These are phyloP conservation scores for Yamadazyma oceani DNA, from an alignment of 1,139 yeast genomes.

Conservation along the genomic window DNA sequence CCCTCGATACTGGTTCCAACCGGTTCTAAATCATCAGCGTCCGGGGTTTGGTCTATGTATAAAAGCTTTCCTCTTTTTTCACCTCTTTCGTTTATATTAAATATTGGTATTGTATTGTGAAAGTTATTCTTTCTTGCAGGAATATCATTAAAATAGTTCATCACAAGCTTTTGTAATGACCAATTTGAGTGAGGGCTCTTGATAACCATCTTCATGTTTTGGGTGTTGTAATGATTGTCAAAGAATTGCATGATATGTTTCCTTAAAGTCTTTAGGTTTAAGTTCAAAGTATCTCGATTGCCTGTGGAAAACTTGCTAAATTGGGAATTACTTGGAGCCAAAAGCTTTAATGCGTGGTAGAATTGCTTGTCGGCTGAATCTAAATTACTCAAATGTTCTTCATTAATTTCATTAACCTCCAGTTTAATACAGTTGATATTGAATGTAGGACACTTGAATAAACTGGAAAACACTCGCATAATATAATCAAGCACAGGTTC, in stretches of 20 bases:
- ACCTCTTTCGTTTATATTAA: neutral
- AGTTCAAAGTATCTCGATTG: conserved; percentile 29
- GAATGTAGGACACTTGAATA: conserved; percentile 53
- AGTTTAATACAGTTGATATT: conserved; percentile 36
- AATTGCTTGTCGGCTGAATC: conserved; percentile 43
- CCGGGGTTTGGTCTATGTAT: too few relatives aligned
- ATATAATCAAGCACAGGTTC: conserved; percentile 43
- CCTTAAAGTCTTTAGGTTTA: conserved; percentile 20
- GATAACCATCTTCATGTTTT: conserved; percentile 55
- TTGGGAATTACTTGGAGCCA: conserved; percentile 44
- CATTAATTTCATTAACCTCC: conserved; percentile 61
- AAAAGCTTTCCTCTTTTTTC: too few relatives aligned
- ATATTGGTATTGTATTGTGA: neutral
- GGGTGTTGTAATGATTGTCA: conserved; percentile 27
- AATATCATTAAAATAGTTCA: conserved; percentile 38
- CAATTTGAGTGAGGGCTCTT: conserved; percentile 66
- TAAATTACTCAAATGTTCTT: conserved; percentile 60
- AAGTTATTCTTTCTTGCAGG: neutral
- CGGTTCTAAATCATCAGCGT: too few relatives aligned
- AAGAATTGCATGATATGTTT: conserved; percentile 28
- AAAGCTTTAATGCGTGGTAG: conserved; percentile 56
- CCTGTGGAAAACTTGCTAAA: conserved; percentile 53
- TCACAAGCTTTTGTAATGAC: conserved; percentile 50
- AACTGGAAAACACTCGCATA: conserved; percentile 51
- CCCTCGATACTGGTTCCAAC: too few relatives aligned